phyloP scores from a whole-genome alignment of 495 filamentous ascomycete species.

The Cryomyces minteri region DNA sequence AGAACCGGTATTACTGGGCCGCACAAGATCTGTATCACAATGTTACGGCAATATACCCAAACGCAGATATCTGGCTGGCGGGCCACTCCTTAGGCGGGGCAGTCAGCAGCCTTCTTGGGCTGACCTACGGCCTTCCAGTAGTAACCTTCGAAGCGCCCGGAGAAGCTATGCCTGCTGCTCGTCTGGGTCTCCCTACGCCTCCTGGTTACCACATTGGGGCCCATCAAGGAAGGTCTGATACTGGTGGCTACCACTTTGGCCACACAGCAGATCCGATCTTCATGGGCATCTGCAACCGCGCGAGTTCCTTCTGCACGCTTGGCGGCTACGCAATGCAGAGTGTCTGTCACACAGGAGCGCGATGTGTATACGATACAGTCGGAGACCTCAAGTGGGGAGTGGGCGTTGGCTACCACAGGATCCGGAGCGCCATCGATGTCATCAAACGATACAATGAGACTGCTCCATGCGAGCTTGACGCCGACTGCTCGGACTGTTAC shows the following conservation, averaged over 20 bases:
- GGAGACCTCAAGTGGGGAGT: constrained; percentile 79
- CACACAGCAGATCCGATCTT: constrained; percentile 92
- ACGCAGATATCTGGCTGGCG: constrained; percentile 69
- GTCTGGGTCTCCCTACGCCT: constrained; percentile 73
- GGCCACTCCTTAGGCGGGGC: constrained; percentile 87
- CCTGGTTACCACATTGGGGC: constrained; percentile 51
- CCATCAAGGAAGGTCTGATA: constrained; percentile 50
- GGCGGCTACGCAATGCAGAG: constrained; percentile 92
- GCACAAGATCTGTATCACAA: constrained; percentile 79
- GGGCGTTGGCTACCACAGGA: constrained; percentile 69
- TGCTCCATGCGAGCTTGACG: constrained; percentile 51
- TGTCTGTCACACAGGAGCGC: constrained; percentile 69
- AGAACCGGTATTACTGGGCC: constrained; percentile 81
- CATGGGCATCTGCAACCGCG: constrained; percentile 84
- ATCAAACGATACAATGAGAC: constrained; percentile 63
- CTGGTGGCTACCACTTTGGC: constrained; percentile 81
- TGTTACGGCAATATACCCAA: constrained; percentile 74
- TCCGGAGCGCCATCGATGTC: constrained; percentile 59
- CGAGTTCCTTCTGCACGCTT: constrained; percentile 70
- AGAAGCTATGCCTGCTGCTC: constrained; percentile 70
- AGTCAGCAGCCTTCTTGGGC: constrained; percentile 63
- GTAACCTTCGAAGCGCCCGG: constrained; percentile 83
- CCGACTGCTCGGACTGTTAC: constrained; percentile 76
- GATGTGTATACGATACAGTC: constrained; percentile 86
- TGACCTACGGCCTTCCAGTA: constrained; percentile 76